phyloP scores from a whole-genome alignment of 2,329 filamentous ascomycete species.

The Rhytidhysteron rufulum region DNA sequence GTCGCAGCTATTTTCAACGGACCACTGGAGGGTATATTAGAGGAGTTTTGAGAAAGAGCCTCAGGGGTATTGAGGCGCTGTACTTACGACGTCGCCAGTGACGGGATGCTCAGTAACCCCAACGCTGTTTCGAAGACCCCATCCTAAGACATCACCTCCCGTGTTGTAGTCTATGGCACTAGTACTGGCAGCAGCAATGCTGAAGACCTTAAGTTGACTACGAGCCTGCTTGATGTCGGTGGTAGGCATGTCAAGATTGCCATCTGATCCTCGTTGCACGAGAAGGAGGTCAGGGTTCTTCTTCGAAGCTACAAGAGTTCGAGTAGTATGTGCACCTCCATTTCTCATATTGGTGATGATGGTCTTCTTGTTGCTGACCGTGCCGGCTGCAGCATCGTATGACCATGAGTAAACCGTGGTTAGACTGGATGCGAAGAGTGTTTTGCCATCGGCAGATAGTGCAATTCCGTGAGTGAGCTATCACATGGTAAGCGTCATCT shows the following conservation, averaged over 20 bases:
- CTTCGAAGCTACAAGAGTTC: neutral
- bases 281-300: slow-evolving; percentile 44
- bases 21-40: slow-evolving; percentile 29
- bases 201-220: slow-evolving; percentile 58
- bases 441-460: slow-evolving; percentile 38
- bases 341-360: neutral
- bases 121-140: slow-evolving; percentile 65
- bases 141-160: slow-evolving; percentile 46
- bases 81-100: slow-evolving; percentile 34
- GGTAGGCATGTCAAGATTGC: slow-evolving; percentile 56
- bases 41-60: too few species aligned
- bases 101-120: slow-evolving; percentile 57
- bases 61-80: neutral
- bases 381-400: slow-evolving; percentile 49
- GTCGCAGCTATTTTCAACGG: slow-evolving; percentile 65
- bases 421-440: slow-evolving; percentile 49
- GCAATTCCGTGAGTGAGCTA: slow-evolving; percentile 45
- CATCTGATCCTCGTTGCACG: slow-evolving; percentile 57
- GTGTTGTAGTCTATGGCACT: slow-evolving; percentile 41
- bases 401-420: slow-evolving; percentile 56
- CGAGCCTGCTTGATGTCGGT: slow-evolving; percentile 48
- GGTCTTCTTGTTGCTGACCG: neutral
- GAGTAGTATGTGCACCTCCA: neutral
- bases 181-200: slow-evolving; percentile 31
- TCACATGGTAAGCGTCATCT: neutral